Conservation (phyloP, 345 rosid genomes). For the Euphorbia pulcherrima region DNA sequence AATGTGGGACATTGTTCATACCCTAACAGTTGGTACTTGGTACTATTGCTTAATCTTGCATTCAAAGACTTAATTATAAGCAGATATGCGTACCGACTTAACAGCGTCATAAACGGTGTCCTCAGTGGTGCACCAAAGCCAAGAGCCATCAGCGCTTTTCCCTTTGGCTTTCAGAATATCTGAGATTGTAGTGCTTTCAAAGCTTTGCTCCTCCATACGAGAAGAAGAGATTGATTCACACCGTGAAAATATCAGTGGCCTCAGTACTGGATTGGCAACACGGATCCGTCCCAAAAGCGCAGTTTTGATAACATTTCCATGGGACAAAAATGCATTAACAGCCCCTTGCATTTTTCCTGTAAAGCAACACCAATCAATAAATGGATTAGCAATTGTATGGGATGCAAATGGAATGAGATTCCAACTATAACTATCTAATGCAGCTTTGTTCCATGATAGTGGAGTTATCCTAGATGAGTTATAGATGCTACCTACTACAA, state of each 20-base stretch:
- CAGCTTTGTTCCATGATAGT: too few species aligned
- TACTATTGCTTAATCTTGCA: neutral
- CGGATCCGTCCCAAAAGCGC: slow-evolving; percentile 57
- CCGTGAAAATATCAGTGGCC: slow-evolving; percentile 48
- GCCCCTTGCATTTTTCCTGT: slow-evolving; percentile 55
- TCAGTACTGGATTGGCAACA: slow-evolving; percentile 48
- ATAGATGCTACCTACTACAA: too few species aligned
- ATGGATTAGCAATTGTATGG: too few species aligned
- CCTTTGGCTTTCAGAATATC: slow-evolving; percentile 80
- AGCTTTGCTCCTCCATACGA: slow-evolving; percentile 84
- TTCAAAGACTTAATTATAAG: neutral
- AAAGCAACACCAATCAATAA: neutral
- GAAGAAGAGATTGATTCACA: slow-evolving; percentile 55
- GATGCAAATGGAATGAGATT: too few species aligned
- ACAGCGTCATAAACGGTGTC: slow-evolving; percentile 92
- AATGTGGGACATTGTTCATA: too few species aligned
- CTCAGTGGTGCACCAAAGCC: slow-evolving; percentile 98
- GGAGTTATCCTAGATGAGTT: too few species aligned
- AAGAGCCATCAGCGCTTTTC: slow-evolving; percentile 89
- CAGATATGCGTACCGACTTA: slow-evolving; percentile 58
- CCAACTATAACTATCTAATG: too few species aligned
- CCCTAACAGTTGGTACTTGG: neutral
- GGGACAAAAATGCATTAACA: slow-evolving; percentile 37
- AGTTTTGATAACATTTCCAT: slow-evolving; percentile 51
- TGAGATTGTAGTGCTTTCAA: slow-evolving; percentile 80